Conservation (phyloP, 2,329 filamentous ascomycete species). For the Colletotrichum lentis region DNA sequence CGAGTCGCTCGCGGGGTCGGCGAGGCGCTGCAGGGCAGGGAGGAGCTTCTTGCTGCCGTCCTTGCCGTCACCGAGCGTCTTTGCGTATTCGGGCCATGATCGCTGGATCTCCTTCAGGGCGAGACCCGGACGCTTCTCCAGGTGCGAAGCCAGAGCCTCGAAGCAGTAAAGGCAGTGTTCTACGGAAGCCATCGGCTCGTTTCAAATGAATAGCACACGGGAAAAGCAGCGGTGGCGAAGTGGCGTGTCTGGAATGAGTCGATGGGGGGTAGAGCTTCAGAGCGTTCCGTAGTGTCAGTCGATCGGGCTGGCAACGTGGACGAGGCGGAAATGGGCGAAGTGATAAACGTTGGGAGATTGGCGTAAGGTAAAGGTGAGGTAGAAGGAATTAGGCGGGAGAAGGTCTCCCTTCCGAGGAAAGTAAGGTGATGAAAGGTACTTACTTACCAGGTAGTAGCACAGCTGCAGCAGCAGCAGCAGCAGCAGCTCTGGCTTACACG, state of each 20-base stretch:
- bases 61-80: slow-evolving; percentile 39
- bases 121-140: slow-evolving; percentile 73
- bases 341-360: slow-evolving; percentile 4
- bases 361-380: slow-evolving; percentile 1
- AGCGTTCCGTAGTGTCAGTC: slow-evolving; percentile 14
- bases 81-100: slow-evolving; percentile 62
- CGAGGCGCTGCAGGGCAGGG: slow-evolving; percentile 55
- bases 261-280: slow-evolving; percentile 24
- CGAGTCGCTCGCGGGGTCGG: slow-evolving; percentile 42
- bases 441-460: too few species aligned
- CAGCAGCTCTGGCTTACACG: slow-evolving; percentile 9
- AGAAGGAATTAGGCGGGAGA: not conserved
- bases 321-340: slow-evolving; percentile 3
- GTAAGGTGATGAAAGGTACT: slow-evolving; percentile 12
- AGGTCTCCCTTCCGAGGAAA: too few species aligned
- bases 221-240: slow-evolving; percentile 7
- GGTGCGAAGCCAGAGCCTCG: slow-evolving; percentile 80
- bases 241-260: slow-evolving; percentile 12
- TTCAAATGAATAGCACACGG: slow-evolving; percentile 4
- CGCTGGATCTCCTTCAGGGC: slow-evolving; percentile 74
- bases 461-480: too few species aligned
- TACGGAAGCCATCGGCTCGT: slow-evolving; percentile 75
- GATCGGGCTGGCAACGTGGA: slow-evolving; percentile 1
- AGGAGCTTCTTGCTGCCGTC: slow-evolving; percentile 48
- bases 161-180: slow-evolving; percentile 95